Conservation (phyloP, 2,329 filamentous ascomycete genomes). For the Myriangium duriaei region DNA sequence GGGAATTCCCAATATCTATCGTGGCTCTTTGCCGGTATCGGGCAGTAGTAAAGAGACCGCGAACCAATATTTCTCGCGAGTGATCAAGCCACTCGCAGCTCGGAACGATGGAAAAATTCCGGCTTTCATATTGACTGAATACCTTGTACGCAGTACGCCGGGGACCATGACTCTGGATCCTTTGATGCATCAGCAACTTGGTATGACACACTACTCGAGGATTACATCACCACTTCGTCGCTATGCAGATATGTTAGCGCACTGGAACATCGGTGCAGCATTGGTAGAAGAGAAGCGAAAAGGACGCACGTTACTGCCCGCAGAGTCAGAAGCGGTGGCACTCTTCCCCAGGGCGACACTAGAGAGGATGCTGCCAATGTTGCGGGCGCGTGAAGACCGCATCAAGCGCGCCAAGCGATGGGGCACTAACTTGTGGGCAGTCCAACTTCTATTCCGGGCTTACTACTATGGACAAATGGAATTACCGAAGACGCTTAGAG, state of each 20-base stretch:
- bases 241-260: constrained; percentile 47
- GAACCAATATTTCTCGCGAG: constrained; percentile 19
- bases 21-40: constrained; percentile 24
- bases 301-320: constrained; percentile 29
- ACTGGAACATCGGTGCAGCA: constrained; percentile 54
- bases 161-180: constrained; percentile 35
- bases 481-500: constrained; percentile 36
- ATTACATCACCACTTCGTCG: constrained; percentile 49
- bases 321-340: not conserved
- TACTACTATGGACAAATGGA: constrained; percentile 41
- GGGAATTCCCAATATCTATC: constrained; percentile 38
- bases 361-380: constrained; percentile 35
- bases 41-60: constrained; percentile 12
- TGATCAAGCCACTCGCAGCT: constrained; percentile 26
- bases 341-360: constrained; percentile 36
- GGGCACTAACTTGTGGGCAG: constrained; percentile 36
- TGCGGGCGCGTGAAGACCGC: constrained; percentile 32
- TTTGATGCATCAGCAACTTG: constrained; percentile 38
- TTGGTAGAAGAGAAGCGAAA: constrained; percentile 40
- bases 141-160: constrained; percentile 28
- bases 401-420: constrained; percentile 26
- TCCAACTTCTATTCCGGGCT: constrained; percentile 44
- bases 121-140: constrained; percentile 28
- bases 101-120: constrained; percentile 24
- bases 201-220: constrained; percentile 42